phyloP scores from a whole-genome alignment of 2,329 filamentous ascomycete species.

The Madurella mycetomatis region DNA sequence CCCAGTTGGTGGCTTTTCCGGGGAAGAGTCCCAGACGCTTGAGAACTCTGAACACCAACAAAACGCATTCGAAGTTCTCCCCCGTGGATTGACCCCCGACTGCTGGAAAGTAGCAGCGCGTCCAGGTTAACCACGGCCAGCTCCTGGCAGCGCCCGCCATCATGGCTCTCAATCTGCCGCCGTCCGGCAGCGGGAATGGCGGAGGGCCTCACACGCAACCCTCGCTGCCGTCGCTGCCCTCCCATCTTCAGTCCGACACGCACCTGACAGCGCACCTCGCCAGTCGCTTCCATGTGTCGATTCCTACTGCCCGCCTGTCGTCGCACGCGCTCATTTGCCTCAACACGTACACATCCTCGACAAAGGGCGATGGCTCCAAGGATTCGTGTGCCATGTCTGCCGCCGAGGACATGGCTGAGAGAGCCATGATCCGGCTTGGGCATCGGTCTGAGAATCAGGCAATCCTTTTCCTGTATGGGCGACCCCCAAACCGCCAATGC shows the following conservation, averaged over 20 bases:
- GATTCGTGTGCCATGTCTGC: slow-evolving; percentile 90
- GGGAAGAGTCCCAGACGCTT: not conserved
- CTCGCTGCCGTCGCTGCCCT: slow-evolving; percentile 81
- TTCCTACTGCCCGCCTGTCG: slow-evolving; percentile 83
- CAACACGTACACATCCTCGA: slow-evolving; percentile 83
- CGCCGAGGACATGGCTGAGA: slow-evolving; percentile 84
- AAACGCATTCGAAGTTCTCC: not conserved
- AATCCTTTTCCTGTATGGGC: slow-evolving; percentile 78
- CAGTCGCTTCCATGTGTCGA: slow-evolving; percentile 84
- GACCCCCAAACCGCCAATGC: not conserved
- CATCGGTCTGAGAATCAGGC: slow-evolving; percentile 91
- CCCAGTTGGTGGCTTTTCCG: not conserved
- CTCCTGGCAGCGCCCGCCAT: slow-evolving; percentile 32
- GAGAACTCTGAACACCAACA: not conserved
- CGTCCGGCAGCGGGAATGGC: slow-evolving; percentile 40
- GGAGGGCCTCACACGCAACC: slow-evolving; percentile 72
- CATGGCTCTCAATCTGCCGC: slow-evolving; percentile 59
- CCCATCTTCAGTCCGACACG: slow-evolving; percentile 63
- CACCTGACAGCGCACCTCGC: slow-evolving; percentile 78
- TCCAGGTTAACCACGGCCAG: slow-evolving; percentile 16
- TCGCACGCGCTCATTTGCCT: slow-evolving; percentile 87
- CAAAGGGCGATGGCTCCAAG: slow-evolving; percentile 85
- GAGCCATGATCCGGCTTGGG: slow-evolving; percentile 80
- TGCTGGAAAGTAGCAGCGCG: not conserved
- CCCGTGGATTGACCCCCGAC: not conserved